These are phyloP conservation scores for Suillus subluteus DNA, from an alignment of 768 basidiomycete genomes.

Conservation along the genomic window DNA sequence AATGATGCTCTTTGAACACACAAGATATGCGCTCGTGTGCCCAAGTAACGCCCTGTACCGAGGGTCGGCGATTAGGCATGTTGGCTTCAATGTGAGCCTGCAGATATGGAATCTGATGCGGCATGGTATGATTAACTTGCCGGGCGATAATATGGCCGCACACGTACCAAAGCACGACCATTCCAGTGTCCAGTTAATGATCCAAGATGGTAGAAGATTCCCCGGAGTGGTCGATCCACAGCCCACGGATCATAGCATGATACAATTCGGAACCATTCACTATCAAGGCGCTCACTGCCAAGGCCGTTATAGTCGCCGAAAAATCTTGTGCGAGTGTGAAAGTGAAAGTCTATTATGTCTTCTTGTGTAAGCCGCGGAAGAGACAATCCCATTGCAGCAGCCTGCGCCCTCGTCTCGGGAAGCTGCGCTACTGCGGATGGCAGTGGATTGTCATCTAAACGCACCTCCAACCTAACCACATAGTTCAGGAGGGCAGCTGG, in stretches of 20 bases:
- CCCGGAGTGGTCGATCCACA: slow-evolving; percentile 41
- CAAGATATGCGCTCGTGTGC: slow-evolving; percentile 44
- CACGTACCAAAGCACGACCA: slow-evolving; percentile 49
- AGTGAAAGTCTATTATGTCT: slow-evolving; percentile 45
- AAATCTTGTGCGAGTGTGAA: slow-evolving; percentile 38
- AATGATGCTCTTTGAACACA: slow-evolving; percentile 50
- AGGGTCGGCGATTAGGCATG: slow-evolving; percentile 22
- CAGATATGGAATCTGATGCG: slow-evolving; percentile 28
- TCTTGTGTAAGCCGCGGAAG: slow-evolving; percentile 40
- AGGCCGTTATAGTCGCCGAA: slow-evolving; percentile 26
- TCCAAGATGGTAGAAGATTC: slow-evolving; percentile 47
- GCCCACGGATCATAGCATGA: slow-evolving; percentile 44
- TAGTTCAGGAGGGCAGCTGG: slow-evolving; percentile 44
- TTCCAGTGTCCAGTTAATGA: slow-evolving; percentile 49
- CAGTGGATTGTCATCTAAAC: slow-evolving; percentile 34
- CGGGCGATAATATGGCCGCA: slow-evolving; percentile 8
- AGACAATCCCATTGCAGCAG: slow-evolving; percentile 28
- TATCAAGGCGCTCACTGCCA: slow-evolving; percentile 41
- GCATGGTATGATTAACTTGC: slow-evolving; percentile 11
- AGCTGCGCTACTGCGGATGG: slow-evolving; percentile 25
- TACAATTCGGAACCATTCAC: slow-evolving; percentile 52
- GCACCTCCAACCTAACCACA: slow-evolving; percentile 40
- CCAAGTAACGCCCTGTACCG: slow-evolving; percentile 28
- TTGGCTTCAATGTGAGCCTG: slow-evolving; percentile 28
- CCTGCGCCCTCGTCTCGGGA: slow-evolving; percentile 41